Evolutionary conservation across 176 grass and related monocot genomes (phyloP).

Genomic region (Aegilops speltoides): DNA sequence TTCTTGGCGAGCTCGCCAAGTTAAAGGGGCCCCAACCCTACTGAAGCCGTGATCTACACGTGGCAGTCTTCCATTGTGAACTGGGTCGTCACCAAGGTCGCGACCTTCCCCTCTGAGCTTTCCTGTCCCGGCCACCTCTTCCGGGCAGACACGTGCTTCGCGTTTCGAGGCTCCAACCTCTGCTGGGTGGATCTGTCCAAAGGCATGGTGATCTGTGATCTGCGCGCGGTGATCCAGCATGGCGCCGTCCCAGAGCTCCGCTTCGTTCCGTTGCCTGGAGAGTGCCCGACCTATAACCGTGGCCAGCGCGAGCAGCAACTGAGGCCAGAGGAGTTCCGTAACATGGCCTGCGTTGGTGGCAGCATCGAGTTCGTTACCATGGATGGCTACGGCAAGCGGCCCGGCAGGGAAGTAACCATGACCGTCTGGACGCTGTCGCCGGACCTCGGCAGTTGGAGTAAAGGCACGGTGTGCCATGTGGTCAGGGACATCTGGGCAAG

Average conservation of each 20-base stretch:
- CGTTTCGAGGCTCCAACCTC: neutral
- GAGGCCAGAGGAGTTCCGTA: neutral
- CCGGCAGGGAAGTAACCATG: neutral
- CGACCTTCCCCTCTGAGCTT: neutral
- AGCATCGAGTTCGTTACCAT: constrained; percentile 3
- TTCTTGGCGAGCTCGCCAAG: constrained; percentile 7
- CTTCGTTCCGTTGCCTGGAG: neutral
- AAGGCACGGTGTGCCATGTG: neutral
- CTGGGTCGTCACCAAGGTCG: neutral
- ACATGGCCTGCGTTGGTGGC: neutral
- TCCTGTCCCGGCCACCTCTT: neutral
- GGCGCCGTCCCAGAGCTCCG: neutral
- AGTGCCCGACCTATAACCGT: neutral
- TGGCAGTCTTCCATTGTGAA: neutral
- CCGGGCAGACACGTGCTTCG: neutral
- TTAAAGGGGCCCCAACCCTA: rapidly evolving
- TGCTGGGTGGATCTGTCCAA: constrained; percentile 21
- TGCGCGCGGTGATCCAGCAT: neutral
- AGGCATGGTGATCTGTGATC: neutral
- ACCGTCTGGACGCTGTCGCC: constrained; percentile 3
- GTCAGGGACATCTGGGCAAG: neutral
- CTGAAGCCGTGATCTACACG: neutral
- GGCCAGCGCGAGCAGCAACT: no score
- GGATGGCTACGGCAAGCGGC: neutral
- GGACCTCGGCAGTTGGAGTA: neutral